These are phyloP conservation scores for Stipa capillata DNA, from an alignment of 176 grass and related monocot genomes.

Conservation along the genomic window DNA sequence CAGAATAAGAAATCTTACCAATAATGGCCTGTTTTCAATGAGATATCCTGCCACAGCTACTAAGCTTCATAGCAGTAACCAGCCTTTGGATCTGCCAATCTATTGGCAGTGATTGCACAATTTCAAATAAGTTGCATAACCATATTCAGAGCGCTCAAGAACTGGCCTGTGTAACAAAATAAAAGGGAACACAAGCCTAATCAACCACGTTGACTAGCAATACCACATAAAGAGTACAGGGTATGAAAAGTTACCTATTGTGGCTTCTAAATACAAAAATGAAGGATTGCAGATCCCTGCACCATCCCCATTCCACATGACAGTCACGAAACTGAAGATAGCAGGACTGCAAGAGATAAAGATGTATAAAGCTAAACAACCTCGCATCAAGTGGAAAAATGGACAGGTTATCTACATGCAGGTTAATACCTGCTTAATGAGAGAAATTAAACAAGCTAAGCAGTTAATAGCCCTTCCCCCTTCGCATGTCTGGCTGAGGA, in stretches of 20 bases:
- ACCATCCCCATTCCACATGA: constrained; percentile 98
- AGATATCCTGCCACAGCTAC: constrained; percentile 68
- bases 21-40: constrained; percentile 71
- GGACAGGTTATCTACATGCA: not conserved
- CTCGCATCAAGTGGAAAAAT: constrained; percentile 2
- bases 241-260: constrained; percentile 50
- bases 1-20: constrained; percentile 37
- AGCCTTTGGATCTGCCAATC: constrained; percentile 79
- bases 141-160: constrained; percentile 92
- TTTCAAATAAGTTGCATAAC: constrained; percentile 91
- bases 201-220: not conserved
- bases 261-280: constrained; percentile 82
- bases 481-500: constrained; percentile 37
- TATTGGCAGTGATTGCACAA: constrained; percentile 53
- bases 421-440: constrained; percentile 69
- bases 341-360: constrained; percentile 46
- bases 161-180: constrained; percentile 56
- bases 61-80: constrained; percentile 81
- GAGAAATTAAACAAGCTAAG: constrained; percentile 83
- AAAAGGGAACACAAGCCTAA: too few relatives aligned
- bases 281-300: constrained; percentile 89
- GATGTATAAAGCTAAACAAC: constrained; percentile 20
- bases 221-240: too few relatives aligned
- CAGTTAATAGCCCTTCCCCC: constrained; percentile 63
- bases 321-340: constrained; percentile 69